These are phyloP conservation scores for Auricularia sp. DNA, from an alignment of 768 basidiomycete genomes.

Conservation along the genomic window DNA sequence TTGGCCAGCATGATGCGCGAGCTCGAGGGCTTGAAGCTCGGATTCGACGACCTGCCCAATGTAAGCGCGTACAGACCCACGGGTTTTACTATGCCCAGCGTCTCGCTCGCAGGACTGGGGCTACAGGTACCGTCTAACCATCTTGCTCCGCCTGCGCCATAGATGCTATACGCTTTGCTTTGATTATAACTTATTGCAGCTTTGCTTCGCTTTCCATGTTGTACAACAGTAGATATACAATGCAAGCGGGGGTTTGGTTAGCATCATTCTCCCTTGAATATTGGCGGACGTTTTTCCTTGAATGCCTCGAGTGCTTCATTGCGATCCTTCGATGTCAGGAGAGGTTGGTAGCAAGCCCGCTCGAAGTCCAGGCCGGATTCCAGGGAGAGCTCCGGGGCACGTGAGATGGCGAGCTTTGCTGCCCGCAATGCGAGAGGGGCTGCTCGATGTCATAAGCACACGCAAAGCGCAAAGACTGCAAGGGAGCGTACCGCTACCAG, in stretches of 20 bases:
- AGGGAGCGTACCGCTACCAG: constrained; percentile 47
- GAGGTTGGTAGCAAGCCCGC: constrained; percentile 69
- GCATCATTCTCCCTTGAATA: constrained; percentile 68
- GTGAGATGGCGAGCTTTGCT: constrained; percentile 76
- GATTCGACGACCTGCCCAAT: constrained; percentile 4
- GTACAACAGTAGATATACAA: background rate
- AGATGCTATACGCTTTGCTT: background rate
- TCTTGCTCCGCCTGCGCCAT: background rate
- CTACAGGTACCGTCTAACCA: background rate
- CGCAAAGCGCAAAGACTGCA: background rate
- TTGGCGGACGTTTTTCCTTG: constrained; percentile 67
- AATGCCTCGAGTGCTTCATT: constrained; percentile 80
- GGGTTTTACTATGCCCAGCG: background rate
- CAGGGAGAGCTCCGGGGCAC: constrained; percentile 65
- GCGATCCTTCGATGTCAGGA: constrained; percentile 67
- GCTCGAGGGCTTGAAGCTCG: constrained; percentile 53
- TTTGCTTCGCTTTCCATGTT: background rate
- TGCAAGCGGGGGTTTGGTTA: background rate
- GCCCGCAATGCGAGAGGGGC: constrained; percentile 83
- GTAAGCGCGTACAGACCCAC: background rate
- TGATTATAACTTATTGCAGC: background rate
- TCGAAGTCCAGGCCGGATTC: constrained; percentile 92
- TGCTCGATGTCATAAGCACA: constrained; percentile 18
- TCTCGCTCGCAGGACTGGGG: background rate
- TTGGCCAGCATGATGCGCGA: constrained; percentile 85